Evolutionary conservation across 176 grass and related monocot species (phyloP).

Genomic region (maize (Zea mays)): DNA sequence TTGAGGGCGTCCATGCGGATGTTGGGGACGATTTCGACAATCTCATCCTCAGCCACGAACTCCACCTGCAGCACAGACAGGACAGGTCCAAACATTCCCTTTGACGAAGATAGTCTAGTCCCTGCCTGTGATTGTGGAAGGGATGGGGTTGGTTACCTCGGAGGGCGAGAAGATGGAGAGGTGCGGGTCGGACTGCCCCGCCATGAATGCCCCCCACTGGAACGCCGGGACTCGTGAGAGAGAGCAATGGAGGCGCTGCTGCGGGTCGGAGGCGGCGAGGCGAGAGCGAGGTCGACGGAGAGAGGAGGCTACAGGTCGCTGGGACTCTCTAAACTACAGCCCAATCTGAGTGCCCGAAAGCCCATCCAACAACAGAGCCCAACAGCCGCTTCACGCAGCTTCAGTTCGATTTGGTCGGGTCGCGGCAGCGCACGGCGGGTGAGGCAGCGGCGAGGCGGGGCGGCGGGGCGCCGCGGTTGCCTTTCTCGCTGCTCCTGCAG

Average conservation of each 20-base stretch:
- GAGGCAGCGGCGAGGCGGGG: not conserved
- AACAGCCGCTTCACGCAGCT: not conserved
- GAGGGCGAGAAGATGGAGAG: slow-evolving; percentile 74
- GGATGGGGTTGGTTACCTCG: slow-evolving; percentile 43
- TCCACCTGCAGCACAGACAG: slow-evolving; percentile 57
- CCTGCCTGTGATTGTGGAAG: not conserved
- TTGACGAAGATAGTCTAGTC: not conserved
- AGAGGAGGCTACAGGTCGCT: not conserved
- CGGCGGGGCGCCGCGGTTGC: not conserved
- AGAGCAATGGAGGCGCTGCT: not conserved
- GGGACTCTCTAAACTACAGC: not conserved
- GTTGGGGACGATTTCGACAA: slow-evolving; percentile 78
- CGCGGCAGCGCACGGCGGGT: not conserved
- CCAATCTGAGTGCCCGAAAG: not conserved
- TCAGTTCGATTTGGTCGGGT: not conserved
- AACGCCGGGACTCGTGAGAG: not conserved
- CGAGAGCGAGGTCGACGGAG: not conserved
- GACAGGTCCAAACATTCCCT: not conserved
- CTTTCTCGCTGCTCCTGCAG: not conserved
- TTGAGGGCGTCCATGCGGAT: slow-evolving; percentile 81
- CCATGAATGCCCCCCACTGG: slow-evolving; percentile 1
- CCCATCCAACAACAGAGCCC: not conserved
- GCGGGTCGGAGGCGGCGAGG: not conserved
- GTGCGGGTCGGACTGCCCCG: slow-evolving; percentile 60
- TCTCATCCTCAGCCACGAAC: slow-evolving; percentile 80